Conservation (phyloP, 805 yeast genomes). For the Candida railenensis region DNA sequence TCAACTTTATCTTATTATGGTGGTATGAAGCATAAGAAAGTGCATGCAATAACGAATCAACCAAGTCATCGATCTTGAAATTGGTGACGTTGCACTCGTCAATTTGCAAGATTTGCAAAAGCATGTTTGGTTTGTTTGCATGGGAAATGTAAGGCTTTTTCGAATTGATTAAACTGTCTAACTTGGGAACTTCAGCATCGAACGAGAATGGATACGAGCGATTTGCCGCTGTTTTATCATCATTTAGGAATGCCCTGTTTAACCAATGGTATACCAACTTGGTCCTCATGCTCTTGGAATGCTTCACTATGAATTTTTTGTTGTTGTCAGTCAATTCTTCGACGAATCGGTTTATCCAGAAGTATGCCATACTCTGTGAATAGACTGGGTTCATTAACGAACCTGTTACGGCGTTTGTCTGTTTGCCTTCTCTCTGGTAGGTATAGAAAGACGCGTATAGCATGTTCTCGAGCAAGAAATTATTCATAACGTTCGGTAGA, state of each 20-base stretch:
- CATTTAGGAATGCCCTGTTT: neutral
- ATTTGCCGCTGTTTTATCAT: neutral
- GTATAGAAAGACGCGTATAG: conserved; percentile 29
- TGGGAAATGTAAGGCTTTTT: neutral
- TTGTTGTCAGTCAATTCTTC: conserved; percentile 10
- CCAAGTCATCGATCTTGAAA: conserved; percentile 37
- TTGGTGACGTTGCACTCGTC: conserved; percentile 8
- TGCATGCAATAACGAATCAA: conserved; percentile 39
- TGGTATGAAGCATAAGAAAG: conserved; percentile 22
- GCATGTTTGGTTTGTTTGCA: conserved; percentile 1
- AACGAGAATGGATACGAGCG: neutral
- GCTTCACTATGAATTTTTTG: conserved; percentile 1
- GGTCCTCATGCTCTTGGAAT: conserved; percentile 1
- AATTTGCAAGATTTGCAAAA: conserved; percentile 6
- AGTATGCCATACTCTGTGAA: conserved; percentile 35
- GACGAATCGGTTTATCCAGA: conserved; percentile 37
- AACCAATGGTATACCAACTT: conserved; percentile 4
- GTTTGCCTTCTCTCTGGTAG: conserved; percentile 7
- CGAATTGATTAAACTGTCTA: neutral
- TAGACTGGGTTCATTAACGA: conserved; percentile 33
- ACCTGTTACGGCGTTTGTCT: conserved; percentile 8
- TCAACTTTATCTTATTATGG: conserved; percentile 17
- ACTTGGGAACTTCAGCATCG: neutral
- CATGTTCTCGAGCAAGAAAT: conserved; percentile 37
- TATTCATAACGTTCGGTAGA: conserved; percentile 38